Conservation (phyloP, 768 basidiomycete species). For the Lentinula aciculospora region DNA sequence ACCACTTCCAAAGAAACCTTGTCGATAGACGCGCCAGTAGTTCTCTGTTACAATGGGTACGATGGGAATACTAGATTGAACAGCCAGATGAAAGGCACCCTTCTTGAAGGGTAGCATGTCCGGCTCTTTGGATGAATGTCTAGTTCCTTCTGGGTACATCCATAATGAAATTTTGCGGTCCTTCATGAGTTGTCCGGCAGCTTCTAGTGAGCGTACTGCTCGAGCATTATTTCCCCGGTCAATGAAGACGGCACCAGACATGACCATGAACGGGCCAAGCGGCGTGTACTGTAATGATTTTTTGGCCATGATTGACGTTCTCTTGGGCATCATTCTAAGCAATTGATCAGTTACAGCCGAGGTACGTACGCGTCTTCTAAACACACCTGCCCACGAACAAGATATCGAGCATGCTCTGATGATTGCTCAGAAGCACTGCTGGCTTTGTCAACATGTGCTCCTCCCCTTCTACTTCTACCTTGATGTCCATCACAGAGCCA, state of each 20-base stretch:
- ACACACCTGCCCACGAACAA: conserved; percentile 73
- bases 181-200: conserved; percentile 80
- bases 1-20: conserved; percentile 71
- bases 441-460: conserved; percentile 64
- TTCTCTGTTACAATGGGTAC: conserved; percentile 92
- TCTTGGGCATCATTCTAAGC: conserved; percentile 71
- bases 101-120: conserved; percentile 90
- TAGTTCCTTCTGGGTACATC: conserved; percentile 97
- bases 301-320: conserved; percentile 89
- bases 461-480: conserved; percentile 78
- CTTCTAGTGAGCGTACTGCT: conserved; percentile 71
- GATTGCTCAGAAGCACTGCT: conserved; percentile 78
- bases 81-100: conserved; percentile 94
- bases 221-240: conserved; percentile 75
- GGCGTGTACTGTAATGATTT: conserved; percentile 82
- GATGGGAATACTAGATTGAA: conserved; percentile 87
- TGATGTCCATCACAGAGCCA: conserved; percentile 57
- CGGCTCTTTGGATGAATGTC: conserved; percentile 60
- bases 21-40: conserved; percentile 83
- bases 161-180: conserved; percentile 66
- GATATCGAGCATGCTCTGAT: conserved; percentile 92
- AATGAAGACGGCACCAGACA: conserved; percentile 88
- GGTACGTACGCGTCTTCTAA: conserved; percentile 6
- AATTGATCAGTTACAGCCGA: conserved; percentile 4
- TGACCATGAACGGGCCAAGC: conserved; percentile 85